These are phyloP conservation scores for Collybiopsis luxurians DNA, from an alignment of 768 basidiomycete genomes.

Conservation along the genomic window DNA sequence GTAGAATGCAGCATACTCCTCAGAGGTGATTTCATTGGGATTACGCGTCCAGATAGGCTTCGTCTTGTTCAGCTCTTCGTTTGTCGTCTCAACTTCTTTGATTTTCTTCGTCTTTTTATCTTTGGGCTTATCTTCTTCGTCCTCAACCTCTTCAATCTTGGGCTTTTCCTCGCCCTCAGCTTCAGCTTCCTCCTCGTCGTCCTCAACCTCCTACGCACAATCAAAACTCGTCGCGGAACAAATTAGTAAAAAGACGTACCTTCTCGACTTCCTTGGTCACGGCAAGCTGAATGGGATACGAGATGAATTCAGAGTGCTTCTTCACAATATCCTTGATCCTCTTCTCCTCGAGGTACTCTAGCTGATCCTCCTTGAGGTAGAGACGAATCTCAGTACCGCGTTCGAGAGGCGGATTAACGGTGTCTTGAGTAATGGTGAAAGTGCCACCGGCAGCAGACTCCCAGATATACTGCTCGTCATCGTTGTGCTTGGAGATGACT, in stretches of 20 bases:
- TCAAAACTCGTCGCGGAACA: background rate
- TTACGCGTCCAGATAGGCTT: slow-evolving; percentile 99
- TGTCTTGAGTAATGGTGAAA: slow-evolving; percentile 97
- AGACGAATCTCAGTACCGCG: slow-evolving; percentile 93
- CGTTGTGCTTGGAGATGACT: slow-evolving; percentile 99
- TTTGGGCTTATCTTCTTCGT: slow-evolving; percentile 81
- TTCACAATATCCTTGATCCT: slow-evolving; percentile 99
- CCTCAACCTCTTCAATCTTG: slow-evolving; percentile 82
- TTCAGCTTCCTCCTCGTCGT: slow-evolving; percentile 70
- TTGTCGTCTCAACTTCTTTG: slow-evolving; percentile 82
- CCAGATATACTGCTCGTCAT: slow-evolving; percentile 99
- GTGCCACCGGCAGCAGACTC: slow-evolving; percentile 99
- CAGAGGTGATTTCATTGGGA: slow-evolving; percentile 86
- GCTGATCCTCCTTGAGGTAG: slow-evolving; percentile 97
- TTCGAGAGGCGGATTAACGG: slow-evolving; percentile 83
- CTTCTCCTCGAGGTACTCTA: slow-evolving; percentile 99
- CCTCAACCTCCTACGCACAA: slow-evolving; percentile 73
- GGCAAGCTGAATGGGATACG: slow-evolving; percentile 97
- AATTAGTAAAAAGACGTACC: slow-evolving; percentile 45
- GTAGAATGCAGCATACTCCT: slow-evolving; percentile 97
- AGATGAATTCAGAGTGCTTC: slow-evolving; percentile 99
- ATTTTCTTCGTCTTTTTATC: slow-evolving; percentile 93
- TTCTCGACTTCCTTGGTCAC: slow-evolving; percentile 99
- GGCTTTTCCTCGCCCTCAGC: slow-evolving; percentile 73
- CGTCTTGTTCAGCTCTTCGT: slow-evolving; percentile 99